Conservation (phyloP, 176 grass and related monocot species). For the Aegilops tauschii region DNA sequence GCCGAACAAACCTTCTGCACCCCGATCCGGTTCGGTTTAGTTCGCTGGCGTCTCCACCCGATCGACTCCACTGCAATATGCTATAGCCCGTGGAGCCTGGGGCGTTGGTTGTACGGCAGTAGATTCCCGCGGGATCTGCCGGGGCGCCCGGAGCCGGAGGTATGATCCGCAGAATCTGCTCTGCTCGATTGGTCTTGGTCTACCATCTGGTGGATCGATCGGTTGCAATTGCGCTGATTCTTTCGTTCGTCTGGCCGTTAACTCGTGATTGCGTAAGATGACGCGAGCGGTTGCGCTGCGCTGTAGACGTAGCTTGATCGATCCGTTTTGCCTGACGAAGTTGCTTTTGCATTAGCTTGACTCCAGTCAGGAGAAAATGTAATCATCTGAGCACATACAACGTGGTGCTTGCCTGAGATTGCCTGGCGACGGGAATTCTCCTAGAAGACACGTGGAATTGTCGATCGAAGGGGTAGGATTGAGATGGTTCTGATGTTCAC, state of each 20-base stretch:
- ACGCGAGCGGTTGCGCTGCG: neutral
- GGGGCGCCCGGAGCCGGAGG: neutral
- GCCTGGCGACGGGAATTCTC: no score
- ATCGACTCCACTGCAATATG: neutral
- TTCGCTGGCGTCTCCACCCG: neutral
- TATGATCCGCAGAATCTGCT: neutral
- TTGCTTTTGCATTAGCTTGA: neutral
- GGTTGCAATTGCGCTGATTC: neutral
- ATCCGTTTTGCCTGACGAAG: neutral
- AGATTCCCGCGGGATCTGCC: slow-evolving; percentile 14
- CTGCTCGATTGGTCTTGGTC: neutral
- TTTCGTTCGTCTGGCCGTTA: neutral
- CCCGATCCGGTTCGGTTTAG: neutral
- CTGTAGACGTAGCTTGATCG: neutral
- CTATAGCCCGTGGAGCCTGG: neutral
- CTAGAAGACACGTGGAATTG: no score
- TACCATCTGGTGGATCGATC: neutral
- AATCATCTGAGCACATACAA: neutral
- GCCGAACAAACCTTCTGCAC: neutral
- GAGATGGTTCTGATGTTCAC: neutral
- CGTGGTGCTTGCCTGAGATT: neutral
- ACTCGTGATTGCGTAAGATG: neutral
- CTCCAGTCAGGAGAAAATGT: neutral
- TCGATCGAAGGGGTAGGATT: neutral
- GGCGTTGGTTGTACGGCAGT: neutral